A percentile compares a stretch with the other conserved stretches of the same genome.
These are phyloP conservation scores for Rhodotorula toruloides DNA, from an alignment of 768 basidiomycete species.

Conservation along the genomic window DNA sequence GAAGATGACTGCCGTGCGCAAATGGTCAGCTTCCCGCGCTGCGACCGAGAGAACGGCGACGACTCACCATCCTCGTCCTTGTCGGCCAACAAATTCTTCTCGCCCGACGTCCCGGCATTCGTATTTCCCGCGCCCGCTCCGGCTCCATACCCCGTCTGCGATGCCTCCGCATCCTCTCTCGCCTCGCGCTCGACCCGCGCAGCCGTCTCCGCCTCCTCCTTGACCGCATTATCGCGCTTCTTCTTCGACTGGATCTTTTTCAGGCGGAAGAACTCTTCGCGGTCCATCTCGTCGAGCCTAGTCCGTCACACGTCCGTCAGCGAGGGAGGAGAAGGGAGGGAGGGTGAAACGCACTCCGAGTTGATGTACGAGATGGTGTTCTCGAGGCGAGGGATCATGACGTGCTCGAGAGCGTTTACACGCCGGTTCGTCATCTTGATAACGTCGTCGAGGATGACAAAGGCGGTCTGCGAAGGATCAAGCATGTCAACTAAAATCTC, in stretches of 20 bases:
- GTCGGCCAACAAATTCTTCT: slow-evolving; percentile 17
- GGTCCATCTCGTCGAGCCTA: slow-evolving; percentile 90
- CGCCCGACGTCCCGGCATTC: background rate
- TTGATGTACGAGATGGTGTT: slow-evolving; percentile 98
- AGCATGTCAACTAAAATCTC: background rate
- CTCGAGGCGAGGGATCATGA: slow-evolving; percentile 88
- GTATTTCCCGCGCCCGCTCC: no score
- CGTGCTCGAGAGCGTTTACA: slow-evolving; percentile 97
- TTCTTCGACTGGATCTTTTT: slow-evolving; percentile 43
- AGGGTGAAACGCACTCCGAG: slow-evolving; percentile 56
- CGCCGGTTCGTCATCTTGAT: slow-evolving; percentile 98
- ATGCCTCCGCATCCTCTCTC: background rate
- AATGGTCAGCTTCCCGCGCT: background rate
- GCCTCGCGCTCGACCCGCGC: slow-evolving; percentile 42
- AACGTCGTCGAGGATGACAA: slow-evolving; percentile 96
- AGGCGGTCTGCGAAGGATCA: slow-evolving; percentile 95
- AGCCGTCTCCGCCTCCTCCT: slow-evolving; percentile 47
- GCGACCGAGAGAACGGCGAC: background rate
- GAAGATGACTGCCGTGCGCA: background rate
- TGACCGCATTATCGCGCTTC: slow-evolving; percentile 39
- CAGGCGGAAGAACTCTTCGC: slow-evolving; percentile 55
- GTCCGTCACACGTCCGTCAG: background rate
- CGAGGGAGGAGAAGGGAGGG: background rate
- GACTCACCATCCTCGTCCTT: slow-evolving; percentile 37
- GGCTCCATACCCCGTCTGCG: no score